Base-by-base conservation (phyloP, 345 rosid species). In the Rhizophora mangle region DNA sequence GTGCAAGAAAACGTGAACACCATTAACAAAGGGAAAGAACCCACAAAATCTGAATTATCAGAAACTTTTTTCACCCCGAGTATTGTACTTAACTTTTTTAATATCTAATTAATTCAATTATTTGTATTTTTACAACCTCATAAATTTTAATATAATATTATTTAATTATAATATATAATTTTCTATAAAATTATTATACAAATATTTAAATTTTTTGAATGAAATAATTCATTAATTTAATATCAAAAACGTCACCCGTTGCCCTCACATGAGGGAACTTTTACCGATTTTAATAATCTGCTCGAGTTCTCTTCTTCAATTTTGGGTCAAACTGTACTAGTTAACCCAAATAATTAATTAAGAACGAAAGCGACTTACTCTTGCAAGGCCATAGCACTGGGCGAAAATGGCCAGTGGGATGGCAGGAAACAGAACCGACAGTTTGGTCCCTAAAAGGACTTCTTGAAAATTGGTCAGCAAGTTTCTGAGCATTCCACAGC, bases 381-480 rank as follows among this genome's bases (percentile, higher is more conserved):
- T 80, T 77, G 78, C 92, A 31, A 86, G 87, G 10, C 86, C 82
- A 54, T 79, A 80, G 53, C 31, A 72, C 5, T 86, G 30, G n/a
- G 90, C 96, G 60, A 77, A 54, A 58, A 94, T 68, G 32, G 98
- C 96, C 0, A 94, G 78, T 5, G 96, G 96, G 31, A 94, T 76
- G n/a, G 93, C 96, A 0, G 85, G 93, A 59, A 91, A 89, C 39
- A 94, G 88, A 65, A 91, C 58, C 8, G 88, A 75, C 37, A 94
- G 95, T 56, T 91, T 94, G 6, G 98, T 94, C 24, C 96, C 97
- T 19, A 91, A 68, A 73, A 94, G 67, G 64, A 94, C 95, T 81
- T 91, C 96, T 70, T 91, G 97, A 65, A 94, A 77, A 80, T 91
- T 91, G 6, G 89, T 64, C 13, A 94, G 68, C 2, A 86, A 59